Evolutionary conservation across 2,329 filamentous ascomycete genomes (phyloP), one percentile per base, ranked within the genome.

Genomic region (Sporothrix sp.): DNA sequence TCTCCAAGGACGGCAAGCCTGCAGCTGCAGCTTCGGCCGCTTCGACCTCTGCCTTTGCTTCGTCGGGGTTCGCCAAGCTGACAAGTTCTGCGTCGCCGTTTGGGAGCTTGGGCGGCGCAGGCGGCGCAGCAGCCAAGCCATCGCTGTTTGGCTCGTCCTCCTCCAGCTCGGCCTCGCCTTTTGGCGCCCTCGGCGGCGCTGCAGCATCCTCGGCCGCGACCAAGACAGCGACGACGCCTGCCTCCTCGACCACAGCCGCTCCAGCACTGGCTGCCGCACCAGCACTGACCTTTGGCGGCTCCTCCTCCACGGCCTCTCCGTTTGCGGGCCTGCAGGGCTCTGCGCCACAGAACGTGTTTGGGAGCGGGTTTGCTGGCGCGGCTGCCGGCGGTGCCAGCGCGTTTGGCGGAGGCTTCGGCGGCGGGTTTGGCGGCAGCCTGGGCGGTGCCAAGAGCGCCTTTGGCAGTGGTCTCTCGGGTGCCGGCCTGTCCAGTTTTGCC

Each of bases 41-140:
- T 16, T 79, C 83, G 7, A 55, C 72, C 11, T 76, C 77, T 9
- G 78, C 82, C 6, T 89, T 89, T 63, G 79, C 79, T 20, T 73
- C 72, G 43, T 89, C 85, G 3, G 78, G 76, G 16, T 81, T 89
- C 60, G 78, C 82, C 48, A 79, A 82, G 48, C 76, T 87, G 50
- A 74, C 82, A 7, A 69, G 75, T 21, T 75, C 78, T 5, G 68
- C 75, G 23, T 87, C 84, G 4, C 81, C 81, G 0, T 87, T 87
- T 61, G 79, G 79, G 35, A 63, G 71, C 16, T 61, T 84, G 39
- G 75, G 74, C 36, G 63, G 54, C 30, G 65, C 61, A 52, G 68
- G 65, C 4, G 68, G 65, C 5, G 63, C 54, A 9, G 64, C 62
- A 51, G 68, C 66, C 6, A 70, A 72, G 56, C 68, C 69, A 30